phyloP scores from a whole-genome alignment of 176 grass and related monocot genomes.

The Typha latifolia region DNA sequence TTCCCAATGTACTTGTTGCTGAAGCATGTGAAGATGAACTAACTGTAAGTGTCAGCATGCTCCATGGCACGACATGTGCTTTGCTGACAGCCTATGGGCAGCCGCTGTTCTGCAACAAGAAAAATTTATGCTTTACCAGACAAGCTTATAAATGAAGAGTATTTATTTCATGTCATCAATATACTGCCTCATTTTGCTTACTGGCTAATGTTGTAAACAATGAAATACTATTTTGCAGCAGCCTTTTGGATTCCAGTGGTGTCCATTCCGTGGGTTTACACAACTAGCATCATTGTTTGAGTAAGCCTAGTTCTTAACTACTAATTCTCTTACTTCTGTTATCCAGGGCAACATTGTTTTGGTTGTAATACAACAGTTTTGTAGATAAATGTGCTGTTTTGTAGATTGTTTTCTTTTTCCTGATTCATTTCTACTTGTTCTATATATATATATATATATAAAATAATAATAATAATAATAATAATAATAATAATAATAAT shows the following conservation, averaged over 20 bases:
- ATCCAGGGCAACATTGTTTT: slow-evolving; percentile 9
- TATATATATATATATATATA: too few species aligned
- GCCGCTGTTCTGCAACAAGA: background rate
- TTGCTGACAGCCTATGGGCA: background rate
- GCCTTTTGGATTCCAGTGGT: slow-evolving; percentile 97
- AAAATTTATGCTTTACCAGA: background rate
- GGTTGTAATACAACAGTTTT: background rate
- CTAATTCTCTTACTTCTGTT: slow-evolving; percentile 11
- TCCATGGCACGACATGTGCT: background rate
- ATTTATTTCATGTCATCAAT: background rate
- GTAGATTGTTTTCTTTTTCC: too few species aligned
- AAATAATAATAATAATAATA: too few species aligned
- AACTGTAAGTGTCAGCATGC: background rate
- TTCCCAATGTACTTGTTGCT: too few species aligned
- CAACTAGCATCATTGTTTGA: slow-evolving; percentile 82
- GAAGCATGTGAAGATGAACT: too few species aligned
- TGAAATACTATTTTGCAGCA: slow-evolving; percentile 42
- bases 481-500: too few species aligned
- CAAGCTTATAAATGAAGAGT: background rate
- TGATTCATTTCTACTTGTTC: too few species aligned
- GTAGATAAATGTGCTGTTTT: too few species aligned
- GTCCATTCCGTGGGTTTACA: slow-evolving; percentile 82
- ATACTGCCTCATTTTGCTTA: slow-evolving; percentile 2
- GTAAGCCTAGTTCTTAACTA: slow-evolving; percentile 39
- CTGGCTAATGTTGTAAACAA: slow-evolving; percentile 9